These are phyloP conservation scores for Galerina marginata DNA, from an alignment of 768 basidiomycete genomes.

Conservation along the genomic window DNA sequence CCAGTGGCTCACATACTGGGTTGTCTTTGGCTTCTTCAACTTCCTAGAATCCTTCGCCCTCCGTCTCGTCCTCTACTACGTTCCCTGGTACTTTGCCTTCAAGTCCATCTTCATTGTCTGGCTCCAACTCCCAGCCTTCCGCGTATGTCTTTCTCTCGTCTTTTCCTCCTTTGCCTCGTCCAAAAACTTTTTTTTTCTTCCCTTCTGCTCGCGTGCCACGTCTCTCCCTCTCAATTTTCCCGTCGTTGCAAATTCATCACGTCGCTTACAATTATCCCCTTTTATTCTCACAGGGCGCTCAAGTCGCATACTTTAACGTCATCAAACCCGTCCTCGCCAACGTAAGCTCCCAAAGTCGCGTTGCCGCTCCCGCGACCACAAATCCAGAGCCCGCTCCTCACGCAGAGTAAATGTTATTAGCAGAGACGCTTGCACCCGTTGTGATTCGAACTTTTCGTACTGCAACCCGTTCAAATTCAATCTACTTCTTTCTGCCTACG, in stretches of 20 bases:
- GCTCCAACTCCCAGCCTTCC: constrained; percentile 87
- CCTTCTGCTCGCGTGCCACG: constrained; percentile 29
- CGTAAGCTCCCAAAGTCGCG: constrained; percentile 50
- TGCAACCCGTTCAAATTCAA: not conserved
- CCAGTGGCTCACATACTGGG: constrained; percentile 99
- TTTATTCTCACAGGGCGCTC: constrained; percentile 71
- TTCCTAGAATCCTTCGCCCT: constrained; percentile 89
- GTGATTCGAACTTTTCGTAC: constrained; percentile 1
- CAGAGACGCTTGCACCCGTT: constrained; percentile 21
- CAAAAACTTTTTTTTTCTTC: not conserved
- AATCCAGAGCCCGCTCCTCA: constrained; percentile 45
- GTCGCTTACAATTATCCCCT: constrained; percentile 21
- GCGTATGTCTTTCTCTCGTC: constrained; percentile 57
- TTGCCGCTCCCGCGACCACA: constrained; percentile 54
- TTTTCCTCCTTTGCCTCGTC: not conserved
- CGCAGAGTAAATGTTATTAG: constrained; percentile 34
- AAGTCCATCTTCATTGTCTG: constrained; percentile 92
- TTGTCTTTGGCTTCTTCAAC: constrained; percentile 92
- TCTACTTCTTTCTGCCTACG: not conserved
- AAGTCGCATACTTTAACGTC: constrained; percentile 74
- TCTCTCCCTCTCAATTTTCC: constrained; percentile 15
- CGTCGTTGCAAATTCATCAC: constrained; percentile 21
- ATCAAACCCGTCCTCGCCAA: constrained; percentile 83
- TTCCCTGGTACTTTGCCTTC: constrained; percentile 94
- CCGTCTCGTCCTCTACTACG: constrained; percentile 85